Conservation (phyloP, 306 rosid species). For the Herpetospermum pedunculosum region DNA sequence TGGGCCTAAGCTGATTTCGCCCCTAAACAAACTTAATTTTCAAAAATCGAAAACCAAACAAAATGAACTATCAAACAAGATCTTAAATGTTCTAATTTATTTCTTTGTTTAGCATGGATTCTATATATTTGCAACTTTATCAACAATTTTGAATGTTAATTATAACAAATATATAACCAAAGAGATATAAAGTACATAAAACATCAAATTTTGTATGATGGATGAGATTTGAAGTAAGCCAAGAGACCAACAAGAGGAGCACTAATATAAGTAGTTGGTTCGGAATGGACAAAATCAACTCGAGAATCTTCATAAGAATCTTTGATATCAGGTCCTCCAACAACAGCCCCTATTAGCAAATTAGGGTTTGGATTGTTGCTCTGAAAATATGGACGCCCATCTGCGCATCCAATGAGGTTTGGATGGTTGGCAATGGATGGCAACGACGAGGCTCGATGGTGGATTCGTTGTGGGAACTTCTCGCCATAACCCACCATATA, state of each 20-base stretch:
- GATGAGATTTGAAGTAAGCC: background rate
- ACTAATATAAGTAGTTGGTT: constrained; percentile 55
- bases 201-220: no score
- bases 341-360: constrained; percentile 44
- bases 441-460: constrained; percentile 48
- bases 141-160: no score
- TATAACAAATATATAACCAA: no score
- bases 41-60: no score
- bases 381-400: constrained; percentile 39
- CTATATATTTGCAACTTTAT: no score
- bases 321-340: constrained; percentile 48
- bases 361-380: constrained; percentile 42
- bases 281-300: constrained; percentile 34
- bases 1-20: no score
- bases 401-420: constrained; percentile 31
- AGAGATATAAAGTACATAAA: no score
- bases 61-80: no score
- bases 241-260: constrained; percentile 47
- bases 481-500: constrained; percentile 52
- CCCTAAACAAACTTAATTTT: no score
- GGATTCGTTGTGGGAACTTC: constrained; percentile 37
- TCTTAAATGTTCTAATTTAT: no score
- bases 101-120: no score
- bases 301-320: constrained; percentile 36
- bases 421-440: constrained; percentile 46